Percentiles rank a stretch among this genome's conserved stretches.
These are phyloP conservation scores for Candida hispaniensis DNA, from an alignment of 805 yeast genomes.

Conservation along the genomic window DNA sequence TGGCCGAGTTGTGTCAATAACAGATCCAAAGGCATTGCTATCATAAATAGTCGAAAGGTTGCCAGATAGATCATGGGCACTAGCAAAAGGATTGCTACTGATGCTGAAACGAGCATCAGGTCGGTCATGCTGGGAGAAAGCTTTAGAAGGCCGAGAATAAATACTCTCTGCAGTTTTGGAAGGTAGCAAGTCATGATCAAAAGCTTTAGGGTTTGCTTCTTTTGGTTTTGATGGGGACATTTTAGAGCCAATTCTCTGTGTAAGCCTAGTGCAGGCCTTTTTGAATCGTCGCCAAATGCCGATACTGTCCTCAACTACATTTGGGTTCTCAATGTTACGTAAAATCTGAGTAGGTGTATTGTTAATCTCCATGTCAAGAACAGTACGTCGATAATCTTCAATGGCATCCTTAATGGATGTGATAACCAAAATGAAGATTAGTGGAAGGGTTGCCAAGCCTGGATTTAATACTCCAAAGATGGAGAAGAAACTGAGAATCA, in stretches of 20 bases:
- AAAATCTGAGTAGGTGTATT: conserved; percentile 57
- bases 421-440: conserved; percentile 63
- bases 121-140: no score
- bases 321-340: conserved; percentile 46
- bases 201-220: conserved; percentile 10
- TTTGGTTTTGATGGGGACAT: conserved; percentile 9
- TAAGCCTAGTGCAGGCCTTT: conserved; percentile 38
- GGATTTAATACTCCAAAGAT: conserved; percentile 69
- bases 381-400: conserved; percentile 62
- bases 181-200: conserved; percentile 18
- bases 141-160: conserved; percentile 15
- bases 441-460: conserved; percentile 69
- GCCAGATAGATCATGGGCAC: conserved; percentile 5
- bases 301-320: conserved; percentile 46
- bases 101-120: no score
- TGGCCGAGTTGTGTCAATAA: conserved; percentile 23
- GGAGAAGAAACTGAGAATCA: conserved; percentile 54
- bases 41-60: conserved; percentile 5
- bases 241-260: conserved; percentile 17
- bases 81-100: conserved; percentile 14
- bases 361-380: conserved; percentile 58
- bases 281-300: conserved; percentile 62
- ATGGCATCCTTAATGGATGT: conserved; percentile 73
- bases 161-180: conserved; percentile 22
- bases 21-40: no score